Base-by-base conservation (phyloP, 345 rosid genomes). In the Salix exigua region DNA sequence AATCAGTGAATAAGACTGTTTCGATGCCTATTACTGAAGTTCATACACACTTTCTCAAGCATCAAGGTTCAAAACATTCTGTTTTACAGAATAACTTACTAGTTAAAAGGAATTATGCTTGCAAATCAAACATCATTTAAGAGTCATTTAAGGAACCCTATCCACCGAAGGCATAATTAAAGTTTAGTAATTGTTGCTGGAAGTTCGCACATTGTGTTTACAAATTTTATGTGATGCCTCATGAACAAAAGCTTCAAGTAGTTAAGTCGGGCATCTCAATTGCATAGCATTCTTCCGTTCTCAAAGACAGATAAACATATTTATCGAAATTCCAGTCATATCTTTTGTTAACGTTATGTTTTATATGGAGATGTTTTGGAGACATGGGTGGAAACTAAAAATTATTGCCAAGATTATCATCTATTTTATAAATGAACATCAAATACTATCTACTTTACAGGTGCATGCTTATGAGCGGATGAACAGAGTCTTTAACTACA, bases 401-500 rank as follows among this genome's bases (percentile, higher is more conserved):
- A 4, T 14, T 13, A 46, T 46, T 46, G 18, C 51, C 51, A 46
- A 14, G 51, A 60, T 35, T 65, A 14, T 16, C 0, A 16, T 64
- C 23, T 72, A 68, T 12, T 11, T 7, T 53, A 35, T 42, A 68
- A 31, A 42, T 50, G 61, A 8, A 68, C 42, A 21, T 66, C 62
- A 53, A 51, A n/a, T 21, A 19, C 1, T 17, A n/a, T 71, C 68
- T 64, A n/a, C 62, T 67, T 26, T 70, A 31, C 81, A 92, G 98
- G 94, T 92, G 53, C 98, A 94, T 80, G 97, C 97, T n/a, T 94
- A 92, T 72, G 96, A 94, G 88, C 78, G 96, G 73, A 90, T 90
- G 86, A 92, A 92, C 73, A 86, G 91, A 77, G 87, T 94, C 37
- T 88, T 89, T 70, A 91, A 94, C 82, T 94, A 94, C 77, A 87